These are phyloP conservation scores for Myriangium duriaei DNA, from an alignment of 2,329 filamentous ascomycete genomes.

Conservation along the genomic window DNA sequence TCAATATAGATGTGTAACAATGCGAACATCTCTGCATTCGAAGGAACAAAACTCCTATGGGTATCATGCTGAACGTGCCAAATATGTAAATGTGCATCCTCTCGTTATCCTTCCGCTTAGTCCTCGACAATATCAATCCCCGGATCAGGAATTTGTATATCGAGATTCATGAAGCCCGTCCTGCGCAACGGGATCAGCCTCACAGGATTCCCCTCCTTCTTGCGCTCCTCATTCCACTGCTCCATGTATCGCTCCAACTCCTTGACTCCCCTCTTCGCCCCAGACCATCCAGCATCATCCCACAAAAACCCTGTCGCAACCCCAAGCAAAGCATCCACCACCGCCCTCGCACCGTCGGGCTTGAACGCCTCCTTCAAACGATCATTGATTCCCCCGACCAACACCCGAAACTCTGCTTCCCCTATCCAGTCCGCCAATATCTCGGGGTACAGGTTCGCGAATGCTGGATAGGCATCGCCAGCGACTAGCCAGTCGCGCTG, in stretches of 20 bases:
- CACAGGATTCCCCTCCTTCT: constrained; percentile 48
- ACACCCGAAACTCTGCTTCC: constrained; percentile 72
- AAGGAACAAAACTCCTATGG: neutral
- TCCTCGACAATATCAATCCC: constrained; percentile 41
- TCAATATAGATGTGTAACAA: neutral
- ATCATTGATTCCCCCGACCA: constrained; percentile 72
- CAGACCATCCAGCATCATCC: constrained; percentile 76
- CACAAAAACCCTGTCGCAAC: constrained; percentile 84
- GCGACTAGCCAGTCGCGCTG: constrained; percentile 77
- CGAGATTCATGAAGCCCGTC: constrained; percentile 79
- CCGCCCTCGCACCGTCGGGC: constrained; percentile 63
- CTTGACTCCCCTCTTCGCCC: constrained; percentile 57
- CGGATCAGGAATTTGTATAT: constrained; percentile 71
- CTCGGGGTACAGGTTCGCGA: constrained; percentile 91
- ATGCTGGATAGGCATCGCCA: constrained; percentile 83
- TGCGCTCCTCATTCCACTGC: constrained; percentile 63
- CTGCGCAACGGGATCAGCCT: constrained; percentile 65
- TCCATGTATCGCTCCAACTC: constrained; percentile 71
- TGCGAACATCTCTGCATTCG: neutral
- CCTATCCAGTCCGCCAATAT: constrained; percentile 77
- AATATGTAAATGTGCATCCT: neutral
- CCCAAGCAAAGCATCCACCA: constrained; percentile 67
- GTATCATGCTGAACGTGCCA: neutral
- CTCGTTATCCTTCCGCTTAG: constrained; percentile 11
- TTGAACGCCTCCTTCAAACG: constrained; percentile 67